These are phyloP conservation scores for Cercophora newfieldiana DNA, from an alignment of 495 filamentous ascomycete genomes.

Conservation along the genomic window DNA sequence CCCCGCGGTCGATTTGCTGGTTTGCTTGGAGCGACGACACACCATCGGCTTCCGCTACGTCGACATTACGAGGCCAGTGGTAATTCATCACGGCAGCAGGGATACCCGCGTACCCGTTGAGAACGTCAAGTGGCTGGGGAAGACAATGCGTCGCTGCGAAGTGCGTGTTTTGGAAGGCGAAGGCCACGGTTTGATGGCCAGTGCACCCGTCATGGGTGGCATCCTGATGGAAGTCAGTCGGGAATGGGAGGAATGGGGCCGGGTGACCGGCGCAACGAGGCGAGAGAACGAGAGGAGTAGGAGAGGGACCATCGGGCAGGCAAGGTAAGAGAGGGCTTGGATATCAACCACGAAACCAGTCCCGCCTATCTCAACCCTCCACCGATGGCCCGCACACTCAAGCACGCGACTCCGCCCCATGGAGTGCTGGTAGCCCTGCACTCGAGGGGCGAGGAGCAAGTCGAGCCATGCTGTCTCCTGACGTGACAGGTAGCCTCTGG, in stretches of 20 bases:
- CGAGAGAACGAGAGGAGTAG: conserved; percentile 29
- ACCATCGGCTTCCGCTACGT: conserved; percentile 96
- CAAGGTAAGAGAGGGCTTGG: conserved; percentile 22
- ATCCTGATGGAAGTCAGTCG: conserved; percentile 89
- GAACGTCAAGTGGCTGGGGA: conserved; percentile 91
- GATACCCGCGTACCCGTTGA: conserved; percentile 93
- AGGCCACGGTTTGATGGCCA: conserved; percentile 96
- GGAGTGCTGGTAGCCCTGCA: no score
- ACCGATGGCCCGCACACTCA: background rate
- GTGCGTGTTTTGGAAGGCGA: conserved; percentile 89
- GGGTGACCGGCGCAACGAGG: conserved; percentile 35
- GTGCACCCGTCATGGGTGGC: conserved; percentile 85
- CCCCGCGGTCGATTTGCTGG: conserved; percentile 87
- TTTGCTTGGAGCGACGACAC: conserved; percentile 88
- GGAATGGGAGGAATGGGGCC: conserved; percentile 93
- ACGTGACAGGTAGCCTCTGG: no score
- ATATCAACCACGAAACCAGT: no score
- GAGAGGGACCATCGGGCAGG: conserved; percentile 29
- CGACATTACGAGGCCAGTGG: conserved; percentile 84
- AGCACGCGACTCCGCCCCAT: no score
- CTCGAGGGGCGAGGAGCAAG: no score
- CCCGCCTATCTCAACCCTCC: no score
- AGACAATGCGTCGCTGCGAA: conserved; percentile 89
- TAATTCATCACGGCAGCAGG: conserved; percentile 90
- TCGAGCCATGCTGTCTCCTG: no score